These are phyloP conservation scores for Saccharomyces pastorianus DNA, from an alignment of 1,139 yeast species.

Conservation along the genomic window DNA sequence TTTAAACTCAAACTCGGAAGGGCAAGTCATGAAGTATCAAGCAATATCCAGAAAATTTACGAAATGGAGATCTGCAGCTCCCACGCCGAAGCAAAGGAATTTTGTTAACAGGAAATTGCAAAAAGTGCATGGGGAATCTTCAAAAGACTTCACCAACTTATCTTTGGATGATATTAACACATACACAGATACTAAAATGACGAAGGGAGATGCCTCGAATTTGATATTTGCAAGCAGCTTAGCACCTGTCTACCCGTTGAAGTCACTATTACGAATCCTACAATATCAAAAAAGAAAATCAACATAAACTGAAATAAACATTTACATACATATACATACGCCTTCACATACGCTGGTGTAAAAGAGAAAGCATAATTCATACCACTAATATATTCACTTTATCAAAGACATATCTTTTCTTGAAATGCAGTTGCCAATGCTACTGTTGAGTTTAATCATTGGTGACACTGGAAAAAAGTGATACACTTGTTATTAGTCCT, in stretches of 20 bases:
- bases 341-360: not conserved
- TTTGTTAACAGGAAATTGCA: constrained; percentile 15
- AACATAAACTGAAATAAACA: not conserved
- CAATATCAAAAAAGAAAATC: constrained; percentile 7
- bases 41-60: constrained; percentile 21
- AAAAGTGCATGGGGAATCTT: constrained; percentile 5
- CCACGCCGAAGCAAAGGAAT: constrained; percentile 29
- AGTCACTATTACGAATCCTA: constrained; percentile 16
- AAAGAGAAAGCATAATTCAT: not conserved
- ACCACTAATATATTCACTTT: not conserved
- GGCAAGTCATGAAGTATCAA: not conserved
- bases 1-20: constrained; percentile 6
- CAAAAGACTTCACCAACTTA: not conserved
- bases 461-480: too few species aligned
- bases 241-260: constrained; percentile 27
- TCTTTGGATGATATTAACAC: not conserved
- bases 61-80: constrained; percentile 28
- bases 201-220: constrained; percentile 36
- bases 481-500: not conserved
- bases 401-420: too few species aligned
- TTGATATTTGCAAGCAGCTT: constrained; percentile 39
- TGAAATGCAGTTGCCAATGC: not conserved
- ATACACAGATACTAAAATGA: constrained; percentile 13
- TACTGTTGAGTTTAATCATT: not conserved
- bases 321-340: not conserved